phyloP scores from a whole-genome alignment of 768 basidiomycete genomes.

The Serendipita sp. region DNA sequence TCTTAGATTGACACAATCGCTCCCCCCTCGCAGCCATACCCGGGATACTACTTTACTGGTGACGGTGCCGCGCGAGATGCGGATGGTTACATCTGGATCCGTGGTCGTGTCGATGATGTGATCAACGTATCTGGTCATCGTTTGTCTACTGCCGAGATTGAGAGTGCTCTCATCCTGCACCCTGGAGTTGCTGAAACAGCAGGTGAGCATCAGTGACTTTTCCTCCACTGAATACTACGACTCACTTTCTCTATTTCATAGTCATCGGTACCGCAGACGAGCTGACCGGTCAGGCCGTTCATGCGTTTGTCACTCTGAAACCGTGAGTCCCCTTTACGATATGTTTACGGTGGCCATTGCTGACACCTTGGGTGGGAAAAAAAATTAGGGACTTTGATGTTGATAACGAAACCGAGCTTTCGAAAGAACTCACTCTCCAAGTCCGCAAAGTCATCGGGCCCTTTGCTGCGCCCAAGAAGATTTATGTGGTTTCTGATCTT shows the following conservation, averaged over 20 bases:
- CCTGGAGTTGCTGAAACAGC: slow-evolving; percentile 94
- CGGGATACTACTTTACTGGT: slow-evolving; percentile 91
- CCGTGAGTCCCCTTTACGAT: slow-evolving; percentile 40
- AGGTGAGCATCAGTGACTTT: slow-evolving; percentile 21
- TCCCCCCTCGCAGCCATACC: slow-evolving; percentile 43
- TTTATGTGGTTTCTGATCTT: slow-evolving; percentile 65
- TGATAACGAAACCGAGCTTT: slow-evolving; percentile 48
- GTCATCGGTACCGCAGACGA: slow-evolving; percentile 80
- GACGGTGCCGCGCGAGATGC: slow-evolving; percentile 90
- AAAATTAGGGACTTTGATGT: slow-evolving; percentile 61
- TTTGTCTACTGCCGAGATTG: slow-evolving; percentile 93
- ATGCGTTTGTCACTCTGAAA: slow-evolving; percentile 86
- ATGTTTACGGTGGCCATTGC: background rate
- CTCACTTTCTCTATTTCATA: slow-evolving; percentile 13
- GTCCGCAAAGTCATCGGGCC: slow-evolving; percentile 97
- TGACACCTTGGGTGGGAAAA: background rate
- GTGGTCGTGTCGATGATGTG: slow-evolving; percentile 91
- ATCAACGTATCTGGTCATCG: slow-evolving; percentile 98
- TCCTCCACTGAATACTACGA: background rate
- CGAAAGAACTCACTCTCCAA: slow-evolving; percentile 84
- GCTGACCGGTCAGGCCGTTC: slow-evolving; percentile 86
- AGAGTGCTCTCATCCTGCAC: slow-evolving; percentile 90
- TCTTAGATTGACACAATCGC: slow-evolving; percentile 20
- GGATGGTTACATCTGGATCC: slow-evolving; percentile 98
- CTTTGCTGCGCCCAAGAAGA: slow-evolving; percentile 92